Evolutionary conservation across 805 yeast genomes (phyloP).

Genomic region (Danielia oregonensis): DNA sequence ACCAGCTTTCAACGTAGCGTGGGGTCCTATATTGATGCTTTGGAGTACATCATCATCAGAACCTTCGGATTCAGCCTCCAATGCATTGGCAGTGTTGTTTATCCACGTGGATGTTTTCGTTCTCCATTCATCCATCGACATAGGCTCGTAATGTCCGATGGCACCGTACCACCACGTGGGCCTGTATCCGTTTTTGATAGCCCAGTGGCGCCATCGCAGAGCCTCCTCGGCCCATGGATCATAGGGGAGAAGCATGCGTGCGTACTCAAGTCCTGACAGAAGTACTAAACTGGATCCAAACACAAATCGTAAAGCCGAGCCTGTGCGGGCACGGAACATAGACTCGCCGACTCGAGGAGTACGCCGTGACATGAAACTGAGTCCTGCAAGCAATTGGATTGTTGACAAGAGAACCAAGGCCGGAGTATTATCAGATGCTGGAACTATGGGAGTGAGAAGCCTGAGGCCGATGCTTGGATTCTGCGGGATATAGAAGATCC

Average conservation of each 20-base stretch:
- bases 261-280: conserved; percentile 53
- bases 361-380: conserved; percentile 15
- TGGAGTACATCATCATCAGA: conserved; percentile 5
- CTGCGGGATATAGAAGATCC: conserved; percentile 7
- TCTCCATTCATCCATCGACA: conserved; percentile 39
- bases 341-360: conserved; percentile 11
- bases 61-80: conserved; percentile 6
- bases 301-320: conserved; percentile 6
- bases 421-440: conserved; percentile 60
- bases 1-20: conserved; percentile 12
- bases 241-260: conserved; percentile 42
- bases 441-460: conserved; percentile 70
- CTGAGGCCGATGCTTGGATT: conserved; percentile 58
- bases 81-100: conserved; percentile 10
- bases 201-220: conserved; percentile 46
- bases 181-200: conserved; percentile 44
- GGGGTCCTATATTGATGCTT: conserved; percentile 15
- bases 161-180: conserved; percentile 70
- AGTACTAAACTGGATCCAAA: conserved; percentile 38
- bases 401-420: conserved; percentile 53
- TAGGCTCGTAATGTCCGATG: conserved; percentile 48
- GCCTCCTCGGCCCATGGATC: conserved; percentile 81
- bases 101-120: conserved; percentile 19
- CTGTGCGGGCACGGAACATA: conserved; percentile 6
- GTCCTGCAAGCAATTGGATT: conserved; percentile 50